Base-by-base conservation (phyloP, 176 grass and related monocot species). In the Chloris gayana region DNA sequence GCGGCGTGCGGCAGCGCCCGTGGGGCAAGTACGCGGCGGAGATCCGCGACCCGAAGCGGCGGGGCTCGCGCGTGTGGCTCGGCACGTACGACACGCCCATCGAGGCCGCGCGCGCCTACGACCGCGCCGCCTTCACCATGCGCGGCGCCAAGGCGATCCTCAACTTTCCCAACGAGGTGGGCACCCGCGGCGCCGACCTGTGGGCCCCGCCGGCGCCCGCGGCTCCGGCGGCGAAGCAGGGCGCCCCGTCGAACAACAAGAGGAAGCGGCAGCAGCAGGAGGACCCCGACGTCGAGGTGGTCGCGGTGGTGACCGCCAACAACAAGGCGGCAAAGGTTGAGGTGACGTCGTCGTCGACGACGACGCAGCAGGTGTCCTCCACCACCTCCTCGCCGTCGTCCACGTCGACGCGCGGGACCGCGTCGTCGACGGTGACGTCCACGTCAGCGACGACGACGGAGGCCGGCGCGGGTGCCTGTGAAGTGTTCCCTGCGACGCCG, bases 21-120 rank as follows among this genome's bases (percentile, higher is more conserved):
- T 98, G 95, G 95, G 95, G 95, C 0, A 92, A 93, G 75, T 98
- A 85, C 53, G 92, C 92, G 35, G 90, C 95, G 21, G 95, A 98
- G 95, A 98, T 98, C 86, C 90, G 95, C 30, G 95, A 98, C 54
- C 88, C 90, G 0, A 92, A 90, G 56, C 82, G 80, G 1, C 89
- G 87, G 2, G 93, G 93, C 14, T 90, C 90, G 53, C 89, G 93
- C 68, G 93, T 90, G 65, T 95, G 93, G 93, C 93, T 95, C 15
- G 93, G 93, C 30, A 95, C 93, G 2, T 95, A 89, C 65, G 93
- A 92, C 78, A 90, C 85, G 0, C 75, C 89, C 26, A 12, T 75
- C 17, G 93, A 92, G 75, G 93, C 93, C 7, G 93, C 93, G 56
- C 91, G 66, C 39, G 90, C 93, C 0, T 95, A 95, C 78, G 93